A percentile compares a stretch with the other conserved stretches of the same genome.
phyloP scores from a whole-genome alignment of 2,329 filamentous ascomycete species.

The Xylaria sp. region DNA sequence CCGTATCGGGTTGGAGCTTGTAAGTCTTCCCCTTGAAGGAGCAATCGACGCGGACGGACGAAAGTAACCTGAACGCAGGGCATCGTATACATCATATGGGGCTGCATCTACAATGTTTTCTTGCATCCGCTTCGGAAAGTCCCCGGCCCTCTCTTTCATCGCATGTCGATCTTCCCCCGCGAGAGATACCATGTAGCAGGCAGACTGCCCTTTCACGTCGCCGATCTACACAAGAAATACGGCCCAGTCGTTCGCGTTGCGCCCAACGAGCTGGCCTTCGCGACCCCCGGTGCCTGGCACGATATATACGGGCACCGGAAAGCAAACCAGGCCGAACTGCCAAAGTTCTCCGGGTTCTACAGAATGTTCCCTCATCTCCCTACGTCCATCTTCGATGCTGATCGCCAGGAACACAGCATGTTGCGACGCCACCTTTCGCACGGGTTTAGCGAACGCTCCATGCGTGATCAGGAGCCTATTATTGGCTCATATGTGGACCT shows the following conservation, averaged over 20 bases:
- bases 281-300: conserved; percentile 13
- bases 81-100: not conserved
- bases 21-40: not conserved
- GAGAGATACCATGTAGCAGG: conserved; percentile 2
- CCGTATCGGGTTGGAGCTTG: not conserved
- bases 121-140: conserved; percentile 15
- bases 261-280: conserved; percentile 11
- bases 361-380: conserved; percentile 3
- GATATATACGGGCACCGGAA: conserved; percentile 14
- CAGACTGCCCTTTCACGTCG: conserved; percentile 1
- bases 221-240: conserved; percentile 12
- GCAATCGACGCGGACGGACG: not conserved
- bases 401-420: conserved; percentile 5
- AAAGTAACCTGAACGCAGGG: not conserved
- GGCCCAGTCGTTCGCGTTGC: conserved; percentile 14
- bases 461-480: conserved; percentile 23
- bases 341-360: conserved; percentile 11
- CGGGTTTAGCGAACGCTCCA: conserved; percentile 21
- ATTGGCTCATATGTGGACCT: conserved; percentile 22
- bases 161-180: conserved; percentile 9
- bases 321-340: conserved; percentile 4
- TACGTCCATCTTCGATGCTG: conserved; percentile 2
- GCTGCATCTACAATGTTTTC: conserved; percentile 13
- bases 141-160: conserved; percentile 10
- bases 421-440: conserved; percentile 17